A percentile compares a stretch with the other conserved stretches of the same genome.
Conservation (phyloP, 2,329 filamentous ascomycete species). For the Trichophyton verrucosum region DNA sequence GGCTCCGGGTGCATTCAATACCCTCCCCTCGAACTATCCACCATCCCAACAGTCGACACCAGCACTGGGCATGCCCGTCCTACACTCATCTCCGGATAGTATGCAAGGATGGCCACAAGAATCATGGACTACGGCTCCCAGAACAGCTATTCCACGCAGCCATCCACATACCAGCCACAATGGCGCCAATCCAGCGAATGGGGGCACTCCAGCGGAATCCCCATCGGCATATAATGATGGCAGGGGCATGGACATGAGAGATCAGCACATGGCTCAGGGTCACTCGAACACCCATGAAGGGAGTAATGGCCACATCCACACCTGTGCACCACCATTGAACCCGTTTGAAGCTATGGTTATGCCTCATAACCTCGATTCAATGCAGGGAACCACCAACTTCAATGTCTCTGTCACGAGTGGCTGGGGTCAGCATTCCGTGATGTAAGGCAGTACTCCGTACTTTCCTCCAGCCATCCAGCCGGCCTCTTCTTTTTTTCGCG, state of each 20-base stretch:
- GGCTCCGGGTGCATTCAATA: conserved; percentile 10
- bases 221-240: neutral
- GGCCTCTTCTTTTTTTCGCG: too few species aligned
- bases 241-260: neutral
- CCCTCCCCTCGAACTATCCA: conserved; percentile 8
- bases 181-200: neutral
- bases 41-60: conserved; percentile 8
- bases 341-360: conserved; percentile 11
- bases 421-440: conserved; percentile 13
- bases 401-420: conserved; percentile 20
- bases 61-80: conserved; percentile 12
- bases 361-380: conserved; percentile 6
- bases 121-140: conserved; percentile 28
- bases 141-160: conserved; percentile 28
- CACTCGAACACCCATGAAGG: neutral
- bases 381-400: conserved; percentile 14
- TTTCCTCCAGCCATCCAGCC: neutral
- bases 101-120: conserved; percentile 29
- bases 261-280: neutral
- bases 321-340: conserved; percentile 3
- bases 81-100: conserved; percentile 14
- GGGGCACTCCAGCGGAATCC: neutral
- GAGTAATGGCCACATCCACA: neutral
- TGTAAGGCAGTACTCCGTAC: conserved; percentile 5
- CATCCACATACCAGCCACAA: conserved; percentile 28